Conservation (phyloP, 192 early-diverging fungal species). For the Backusella tuberculispora region DNA sequence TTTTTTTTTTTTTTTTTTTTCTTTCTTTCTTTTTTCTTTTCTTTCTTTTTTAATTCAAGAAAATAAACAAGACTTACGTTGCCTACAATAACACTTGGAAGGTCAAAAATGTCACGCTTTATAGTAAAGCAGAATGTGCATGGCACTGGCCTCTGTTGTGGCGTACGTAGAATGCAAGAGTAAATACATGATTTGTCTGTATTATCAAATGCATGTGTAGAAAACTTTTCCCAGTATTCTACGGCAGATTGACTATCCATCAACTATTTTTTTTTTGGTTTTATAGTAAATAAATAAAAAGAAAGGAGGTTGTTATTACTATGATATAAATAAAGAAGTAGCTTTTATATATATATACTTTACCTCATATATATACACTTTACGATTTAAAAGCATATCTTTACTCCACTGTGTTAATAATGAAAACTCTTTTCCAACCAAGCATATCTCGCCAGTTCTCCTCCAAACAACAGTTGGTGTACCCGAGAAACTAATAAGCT, state of each 20-base stretch:
- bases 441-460: slow-evolving; percentile 92
- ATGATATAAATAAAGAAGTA: background rate
- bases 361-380: slow-evolving; percentile 84
- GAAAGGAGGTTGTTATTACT: background rate
- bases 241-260: slow-evolving; percentile 94
- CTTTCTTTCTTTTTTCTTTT: background rate
- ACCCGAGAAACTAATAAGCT: slow-evolving; percentile 93
- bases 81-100: slow-evolving; percentile 85
- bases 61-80: slow-evolving; percentile 50
- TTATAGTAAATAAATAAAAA: background rate
- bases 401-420: slow-evolving; percentile 91
- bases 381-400: slow-evolving; percentile 77
- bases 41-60: background rate
- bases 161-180: slow-evolving; percentile 83
- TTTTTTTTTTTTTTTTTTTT: background rate
- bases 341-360: background rate
- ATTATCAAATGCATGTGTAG: slow-evolving; percentile 91
- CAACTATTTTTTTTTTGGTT: slow-evolving; percentile 52
- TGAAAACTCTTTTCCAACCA: slow-evolving; percentile 97
- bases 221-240: slow-evolving; percentile 95
- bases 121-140: slow-evolving; percentile 97
- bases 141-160: slow-evolving; percentile 71
- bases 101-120: slow-evolving; percentile 95
- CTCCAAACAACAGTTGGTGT: slow-evolving; percentile 98
- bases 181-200: slow-evolving; percentile 88